These are phyloP conservation scores for Volvox reticuliferus DNA, from an alignment of 139 green algal species.

Conservation along the genomic window DNA sequence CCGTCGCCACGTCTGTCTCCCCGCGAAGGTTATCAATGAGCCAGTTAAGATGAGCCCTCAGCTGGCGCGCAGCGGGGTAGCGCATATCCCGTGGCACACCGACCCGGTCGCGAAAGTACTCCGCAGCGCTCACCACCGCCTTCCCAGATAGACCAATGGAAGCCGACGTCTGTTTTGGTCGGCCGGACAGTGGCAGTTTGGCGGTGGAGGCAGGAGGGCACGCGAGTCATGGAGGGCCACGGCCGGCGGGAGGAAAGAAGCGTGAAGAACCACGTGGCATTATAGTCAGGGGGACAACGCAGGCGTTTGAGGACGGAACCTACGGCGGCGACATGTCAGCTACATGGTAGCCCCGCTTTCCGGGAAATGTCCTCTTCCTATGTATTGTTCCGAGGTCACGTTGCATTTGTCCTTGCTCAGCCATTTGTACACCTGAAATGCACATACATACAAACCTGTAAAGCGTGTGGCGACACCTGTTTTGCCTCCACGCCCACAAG, in stretches of 20 bases:
- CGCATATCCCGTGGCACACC: constrained; percentile 90
- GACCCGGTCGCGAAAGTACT: constrained; percentile 88
- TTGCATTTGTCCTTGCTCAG: too few relatives aligned
- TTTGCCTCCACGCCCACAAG: constrained; percentile 78
- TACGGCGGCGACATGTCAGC: too few relatives aligned
- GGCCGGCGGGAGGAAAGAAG: too few relatives aligned
- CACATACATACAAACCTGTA: constrained; percentile 54
- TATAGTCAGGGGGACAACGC: too few relatives aligned
- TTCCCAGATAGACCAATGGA: constrained; percentile 41
- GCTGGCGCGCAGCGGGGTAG: constrained; percentile 86
- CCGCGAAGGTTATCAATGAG: constrained; percentile 61
- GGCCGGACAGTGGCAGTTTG: neutral
- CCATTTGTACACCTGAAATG: too few relatives aligned
- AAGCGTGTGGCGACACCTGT: constrained; percentile 64
- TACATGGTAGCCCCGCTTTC: too few relatives aligned
- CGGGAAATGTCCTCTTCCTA: too few relatives aligned
- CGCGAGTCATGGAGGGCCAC: neutral
- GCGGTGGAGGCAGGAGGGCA: too few relatives aligned
- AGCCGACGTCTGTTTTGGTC: neutral
- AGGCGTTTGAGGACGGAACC: too few relatives aligned
- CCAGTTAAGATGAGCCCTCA: constrained; percentile 93
- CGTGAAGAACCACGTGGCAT: too few relatives aligned
- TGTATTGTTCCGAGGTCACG: too few relatives aligned
- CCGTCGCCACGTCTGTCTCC: neutral
- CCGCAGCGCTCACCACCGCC: constrained; percentile 56